Conservation (phyloP, 2,329 filamentous ascomycete species). For the Curvularia lunata region DNA sequence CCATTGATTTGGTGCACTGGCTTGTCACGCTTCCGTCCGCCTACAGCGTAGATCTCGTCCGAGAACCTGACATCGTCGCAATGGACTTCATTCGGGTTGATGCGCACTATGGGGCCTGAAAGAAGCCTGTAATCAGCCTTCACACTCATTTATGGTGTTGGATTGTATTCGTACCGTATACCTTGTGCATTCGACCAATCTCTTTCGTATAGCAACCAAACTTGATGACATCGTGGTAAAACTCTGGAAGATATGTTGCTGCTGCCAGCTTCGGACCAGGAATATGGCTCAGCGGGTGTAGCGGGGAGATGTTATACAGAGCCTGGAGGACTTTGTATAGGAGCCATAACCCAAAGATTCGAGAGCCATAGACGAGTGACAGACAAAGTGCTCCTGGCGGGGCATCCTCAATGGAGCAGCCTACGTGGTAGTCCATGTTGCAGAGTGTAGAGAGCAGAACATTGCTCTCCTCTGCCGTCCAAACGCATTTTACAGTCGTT, state of each 20-base stretch:
- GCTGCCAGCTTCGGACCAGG: constrained; percentile 47
- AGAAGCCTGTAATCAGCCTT: background rate
- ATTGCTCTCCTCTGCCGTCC: background rate
- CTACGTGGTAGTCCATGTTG: background rate
- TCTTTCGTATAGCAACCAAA: constrained; percentile 42
- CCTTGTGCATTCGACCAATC: constrained; percentile 46
- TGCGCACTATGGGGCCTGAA: constrained; percentile 44
- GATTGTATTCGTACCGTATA: constrained; percentile 36
- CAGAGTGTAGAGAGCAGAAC: background rate
- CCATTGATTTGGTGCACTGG: constrained; percentile 37
- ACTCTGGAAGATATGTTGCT: constrained; percentile 44
- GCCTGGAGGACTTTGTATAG: constrained; percentile 23
- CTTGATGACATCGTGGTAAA: constrained; percentile 46
- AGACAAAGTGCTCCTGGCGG: background rate
- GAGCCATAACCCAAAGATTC: constrained; percentile 21
- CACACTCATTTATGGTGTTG: background rate
- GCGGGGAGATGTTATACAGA: constrained; percentile 34
- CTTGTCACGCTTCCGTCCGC: constrained; percentile 33
- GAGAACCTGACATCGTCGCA: constrained; percentile 40
- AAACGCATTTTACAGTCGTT: background rate
- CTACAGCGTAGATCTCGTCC: constrained; percentile 40
- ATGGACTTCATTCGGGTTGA: constrained; percentile 43
- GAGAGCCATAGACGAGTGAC: constrained; percentile 3
- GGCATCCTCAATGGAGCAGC: background rate
- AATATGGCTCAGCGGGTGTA: constrained; percentile 40